A percentile compares a stretch with the other conserved stretches of the same genome.
Conservation (phyloP, 495 filamentous ascomycete species). For the Clohesyomyces aquaticus region DNA sequence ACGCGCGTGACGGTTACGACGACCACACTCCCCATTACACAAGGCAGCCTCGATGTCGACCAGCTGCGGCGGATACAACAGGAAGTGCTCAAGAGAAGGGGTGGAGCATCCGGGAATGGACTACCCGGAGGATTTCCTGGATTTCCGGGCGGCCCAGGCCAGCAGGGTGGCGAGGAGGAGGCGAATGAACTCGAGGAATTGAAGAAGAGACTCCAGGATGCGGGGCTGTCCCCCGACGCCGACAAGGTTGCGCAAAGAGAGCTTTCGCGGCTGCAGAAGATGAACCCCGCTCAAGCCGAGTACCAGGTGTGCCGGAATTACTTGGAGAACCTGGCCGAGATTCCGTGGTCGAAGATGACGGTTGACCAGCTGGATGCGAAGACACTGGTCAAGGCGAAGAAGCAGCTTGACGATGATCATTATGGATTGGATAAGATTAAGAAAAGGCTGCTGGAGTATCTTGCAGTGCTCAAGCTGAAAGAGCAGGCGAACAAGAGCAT, state of each 20-base stretch:
- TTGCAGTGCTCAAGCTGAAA: conserved; percentile 93
- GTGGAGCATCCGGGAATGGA: conserved; percentile 57
- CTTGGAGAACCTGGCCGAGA: conserved; percentile 89
- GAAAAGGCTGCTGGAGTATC: conserved; percentile 91
- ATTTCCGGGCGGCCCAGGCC: conserved; percentile 47
- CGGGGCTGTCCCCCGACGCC: conserved; percentile 74
- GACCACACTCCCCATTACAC: conserved; percentile 30
- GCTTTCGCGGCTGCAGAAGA: conserved; percentile 85
- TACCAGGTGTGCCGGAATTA: conserved; percentile 94
- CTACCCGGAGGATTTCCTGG: conserved; percentile 52
- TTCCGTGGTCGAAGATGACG: conserved; percentile 88
- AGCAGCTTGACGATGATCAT: conserved; percentile 94
- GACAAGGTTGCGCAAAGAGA: conserved; percentile 88
- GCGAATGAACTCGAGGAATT: conserved; percentile 86
- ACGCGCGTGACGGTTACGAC: conserved; percentile 74
- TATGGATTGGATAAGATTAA: conserved; percentile 98
- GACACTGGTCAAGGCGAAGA: conserved; percentile 75
- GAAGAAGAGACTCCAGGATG: conserved; percentile 80
- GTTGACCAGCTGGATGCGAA: conserved; percentile 84
- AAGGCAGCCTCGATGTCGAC: conserved; percentile 49
- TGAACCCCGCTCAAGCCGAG: conserved; percentile 92
- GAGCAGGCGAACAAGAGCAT: conserved; percentile 81
- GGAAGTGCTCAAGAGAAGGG: conserved; percentile 57
- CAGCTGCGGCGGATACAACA: conserved; percentile 58
- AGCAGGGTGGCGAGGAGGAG: conserved; percentile 63